A percentile compares a stretch with the other conserved stretches of the same genome.
These are phyloP conservation scores for Aspergillus coremiiformis DNA, from an alignment of 495 filamentous ascomycete species.

Conservation along the genomic window DNA sequence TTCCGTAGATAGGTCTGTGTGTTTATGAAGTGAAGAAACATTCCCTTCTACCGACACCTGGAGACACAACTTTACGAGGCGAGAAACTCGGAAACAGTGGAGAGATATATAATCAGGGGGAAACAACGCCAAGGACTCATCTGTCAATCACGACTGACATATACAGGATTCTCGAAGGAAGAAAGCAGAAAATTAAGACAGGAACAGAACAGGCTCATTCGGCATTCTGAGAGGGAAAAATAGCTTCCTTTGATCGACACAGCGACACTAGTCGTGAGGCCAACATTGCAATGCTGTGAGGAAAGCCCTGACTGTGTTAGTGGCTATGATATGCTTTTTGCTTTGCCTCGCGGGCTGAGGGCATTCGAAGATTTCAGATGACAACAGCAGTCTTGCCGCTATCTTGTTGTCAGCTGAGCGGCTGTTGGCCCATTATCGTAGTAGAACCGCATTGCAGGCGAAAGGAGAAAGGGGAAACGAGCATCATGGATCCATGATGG, in stretches of 20 bases:
- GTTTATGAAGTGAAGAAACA: neutral
- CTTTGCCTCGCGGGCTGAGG: neutral
- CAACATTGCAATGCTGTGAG: neutral
- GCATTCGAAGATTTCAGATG: neutral
- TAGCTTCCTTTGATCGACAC: neutral
- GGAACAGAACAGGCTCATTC: neutral
- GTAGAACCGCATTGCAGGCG: slow-evolving; percentile 10
- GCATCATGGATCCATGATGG: neutral
- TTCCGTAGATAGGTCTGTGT: slow-evolving; percentile 7
- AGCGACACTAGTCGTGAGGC: neutral
- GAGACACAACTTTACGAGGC: neutral
- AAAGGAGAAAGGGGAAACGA: neutral
- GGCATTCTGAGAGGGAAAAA: neutral
- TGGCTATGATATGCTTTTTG: neutral
- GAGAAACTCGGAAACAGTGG: neutral
- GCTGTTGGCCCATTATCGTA: slow-evolving; percentile 9
- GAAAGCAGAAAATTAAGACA: neutral
- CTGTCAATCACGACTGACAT: neutral
- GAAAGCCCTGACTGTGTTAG: neutral
- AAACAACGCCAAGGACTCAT: neutral
- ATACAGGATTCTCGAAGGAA: neutral
- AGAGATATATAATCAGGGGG: neutral
- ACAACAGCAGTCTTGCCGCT: neutral
- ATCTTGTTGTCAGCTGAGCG: neutral
- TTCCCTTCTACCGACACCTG: neutral